Evolutionary conservation across 306 rosid genomes (phyloP).

Genomic region (Vigna reflexopilosa): DNA sequence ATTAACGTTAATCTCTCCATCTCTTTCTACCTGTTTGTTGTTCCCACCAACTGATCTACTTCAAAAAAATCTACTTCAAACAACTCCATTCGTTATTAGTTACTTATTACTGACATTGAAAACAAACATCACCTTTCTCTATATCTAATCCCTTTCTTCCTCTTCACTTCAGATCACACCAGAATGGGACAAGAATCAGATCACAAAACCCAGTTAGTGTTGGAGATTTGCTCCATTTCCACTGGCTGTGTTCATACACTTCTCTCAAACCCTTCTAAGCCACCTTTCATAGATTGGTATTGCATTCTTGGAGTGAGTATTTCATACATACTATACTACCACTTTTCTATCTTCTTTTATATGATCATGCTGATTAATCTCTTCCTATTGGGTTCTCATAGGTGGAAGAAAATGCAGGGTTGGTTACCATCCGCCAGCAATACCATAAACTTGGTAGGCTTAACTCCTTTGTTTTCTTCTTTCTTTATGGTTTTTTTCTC

Average conservation of each 20-base stretch:
- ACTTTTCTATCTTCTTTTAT: slow-evolving; percentile 7
- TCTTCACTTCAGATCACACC: slow-evolving; percentile 36
- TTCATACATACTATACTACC: neutral
- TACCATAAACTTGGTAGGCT: slow-evolving; percentile 87
- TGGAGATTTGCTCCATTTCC: slow-evolving; percentile 77
- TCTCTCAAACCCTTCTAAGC: slow-evolving; percentile 35
- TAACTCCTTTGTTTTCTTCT: neutral
- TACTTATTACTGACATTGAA: slow-evolving; percentile 10
- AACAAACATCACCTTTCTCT: slow-evolving; percentile 38
- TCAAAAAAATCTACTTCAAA: slow-evolving; percentile 56
- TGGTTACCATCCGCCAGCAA: slow-evolving; percentile 65
- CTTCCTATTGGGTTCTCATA: slow-evolving; percentile 46
- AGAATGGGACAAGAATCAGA: slow-evolving; percentile 66
- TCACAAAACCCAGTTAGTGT: slow-evolving; percentile 68
- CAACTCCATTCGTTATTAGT: slow-evolving; percentile 61
- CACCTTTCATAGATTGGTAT: slow-evolving; percentile 84
- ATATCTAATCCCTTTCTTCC: slow-evolving; percentile 47
- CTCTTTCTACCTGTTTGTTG: slow-evolving; percentile 39
- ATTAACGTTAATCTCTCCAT: slow-evolving; percentile 49
- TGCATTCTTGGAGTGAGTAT: slow-evolving; percentile 80
- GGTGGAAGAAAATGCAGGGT: slow-evolving; percentile 79
- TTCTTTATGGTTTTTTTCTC: neutral
- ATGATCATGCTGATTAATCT: slow-evolving; percentile 21
- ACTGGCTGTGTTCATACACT: slow-evolving; percentile 66
- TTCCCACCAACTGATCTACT: slow-evolving; percentile 70